phyloP scores from a whole-genome alignment of 495 filamentous ascomycete species.

The Aspergillus diversus region DNA sequence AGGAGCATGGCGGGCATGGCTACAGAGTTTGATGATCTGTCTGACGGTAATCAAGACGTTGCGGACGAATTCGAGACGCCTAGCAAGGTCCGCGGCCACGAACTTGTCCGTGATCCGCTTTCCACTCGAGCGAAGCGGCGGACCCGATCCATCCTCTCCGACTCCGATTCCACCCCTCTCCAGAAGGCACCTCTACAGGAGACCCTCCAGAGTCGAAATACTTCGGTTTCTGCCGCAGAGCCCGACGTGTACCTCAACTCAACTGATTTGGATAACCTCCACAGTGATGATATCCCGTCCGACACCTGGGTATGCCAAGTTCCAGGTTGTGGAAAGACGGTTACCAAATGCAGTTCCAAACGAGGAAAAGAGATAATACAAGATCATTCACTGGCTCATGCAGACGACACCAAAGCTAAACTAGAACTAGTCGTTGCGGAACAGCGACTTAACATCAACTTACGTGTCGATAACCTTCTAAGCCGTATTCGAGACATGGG shows the following conservation, averaged over 20 bases:
- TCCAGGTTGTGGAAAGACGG: conserved; percentile 65
- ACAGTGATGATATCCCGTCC: conserved; percentile 49
- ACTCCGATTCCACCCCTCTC: conserved; percentile 34
- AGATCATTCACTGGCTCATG: conserved; percentile 68
- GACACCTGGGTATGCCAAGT: conserved; percentile 74
- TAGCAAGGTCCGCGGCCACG: conserved; percentile 46
- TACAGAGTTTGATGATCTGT: conserved; percentile 35
- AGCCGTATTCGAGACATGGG: conserved; percentile 36
- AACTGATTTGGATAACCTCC: conserved; percentile 44
- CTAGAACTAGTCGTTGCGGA: conserved; percentile 59
- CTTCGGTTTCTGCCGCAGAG: conserved; percentile 26
- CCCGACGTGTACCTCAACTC: conserved; percentile 31
- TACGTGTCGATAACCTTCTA: conserved; percentile 46
- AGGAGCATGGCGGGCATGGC: conserved; percentile 38
- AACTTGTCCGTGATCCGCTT: conserved; percentile 49
- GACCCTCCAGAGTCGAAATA: conserved; percentile 33
- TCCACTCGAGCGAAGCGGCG: conserved; percentile 39
- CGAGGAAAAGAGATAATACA: conserved; percentile 62
- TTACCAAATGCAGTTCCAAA: conserved; percentile 60
- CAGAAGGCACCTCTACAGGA: conserved; percentile 44
- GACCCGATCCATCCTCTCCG: conserved; percentile 40
- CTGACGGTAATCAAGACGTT: conserved; percentile 42
- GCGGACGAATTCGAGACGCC: conserved; percentile 50
- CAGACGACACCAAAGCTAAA: conserved; percentile 62
- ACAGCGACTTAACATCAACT: conserved; percentile 41